Evolutionary conservation across 805 yeast genomes (phyloP).

Genomic region (Starmerella cellae): DNA sequence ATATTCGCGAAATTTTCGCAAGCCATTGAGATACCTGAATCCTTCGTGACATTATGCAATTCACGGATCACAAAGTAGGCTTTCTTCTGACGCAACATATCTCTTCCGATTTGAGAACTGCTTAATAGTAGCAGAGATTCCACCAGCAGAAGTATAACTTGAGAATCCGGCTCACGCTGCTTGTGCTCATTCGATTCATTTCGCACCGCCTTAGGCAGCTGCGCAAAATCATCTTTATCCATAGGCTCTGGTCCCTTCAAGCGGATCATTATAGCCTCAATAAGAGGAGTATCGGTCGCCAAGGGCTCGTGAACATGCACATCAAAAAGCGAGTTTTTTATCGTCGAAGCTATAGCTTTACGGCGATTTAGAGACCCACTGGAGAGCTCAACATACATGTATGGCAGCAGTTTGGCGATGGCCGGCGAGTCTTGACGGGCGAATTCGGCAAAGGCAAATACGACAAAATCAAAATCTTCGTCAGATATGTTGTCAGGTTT

Average conservation of each 20-base stretch:
- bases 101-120: conserved; percentile 62
- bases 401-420: conserved; percentile 56
- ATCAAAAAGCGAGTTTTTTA: conserved; percentile 80
- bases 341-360: conserved; percentile 84
- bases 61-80: conserved; percentile 82
- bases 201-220: conserved; percentile 68
- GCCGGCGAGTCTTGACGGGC: conserved; percentile 42
- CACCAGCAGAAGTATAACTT: conserved; percentile 53
- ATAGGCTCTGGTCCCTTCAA: conserved; percentile 61
- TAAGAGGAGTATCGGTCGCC: conserved; percentile 48
- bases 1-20: conserved; percentile 80
- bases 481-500: conserved; percentile 21
- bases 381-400: conserved; percentile 69
- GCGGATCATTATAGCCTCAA: conserved; percentile 74
- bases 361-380: conserved; percentile 64
- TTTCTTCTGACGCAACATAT: conserved; percentile 59
- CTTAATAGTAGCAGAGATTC: conserved; percentile 71
- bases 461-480: conserved; percentile 69
- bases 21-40: conserved; percentile 45
- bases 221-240: conserved; percentile 73
- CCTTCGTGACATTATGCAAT: conserved; percentile 44
- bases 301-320: conserved; percentile 50
- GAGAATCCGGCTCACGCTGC: conserved; percentile 55
- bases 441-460: conserved; percentile 80
- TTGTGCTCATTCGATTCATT: conserved; percentile 68